Conservation (phyloP, 352 stramenopile genomes). For the Pythium phragmiticola region DNA sequence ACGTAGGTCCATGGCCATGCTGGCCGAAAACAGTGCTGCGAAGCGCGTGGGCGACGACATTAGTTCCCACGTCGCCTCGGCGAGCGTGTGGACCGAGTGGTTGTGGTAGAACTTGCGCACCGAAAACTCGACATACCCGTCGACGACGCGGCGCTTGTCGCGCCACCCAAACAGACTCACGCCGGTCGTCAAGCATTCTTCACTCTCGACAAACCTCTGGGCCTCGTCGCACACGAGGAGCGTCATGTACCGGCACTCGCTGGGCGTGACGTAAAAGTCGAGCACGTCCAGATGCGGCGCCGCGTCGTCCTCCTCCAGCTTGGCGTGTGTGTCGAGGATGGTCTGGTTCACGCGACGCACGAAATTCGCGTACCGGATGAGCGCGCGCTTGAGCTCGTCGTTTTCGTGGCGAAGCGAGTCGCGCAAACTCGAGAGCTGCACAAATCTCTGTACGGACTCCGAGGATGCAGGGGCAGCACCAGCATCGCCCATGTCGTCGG, state of each 20-base stretch:
- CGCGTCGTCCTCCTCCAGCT: conserved; percentile 21
- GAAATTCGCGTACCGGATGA: conserved; percentile 42
- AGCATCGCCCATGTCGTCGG: neutral
- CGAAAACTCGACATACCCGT: conserved; percentile 51
- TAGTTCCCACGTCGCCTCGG: conserved; percentile 38
- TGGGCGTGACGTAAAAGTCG: conserved; percentile 30
- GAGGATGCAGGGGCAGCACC: conserved; percentile 13
- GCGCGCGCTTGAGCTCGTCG: conserved; percentile 42
- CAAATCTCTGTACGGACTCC: conserved; percentile 39
- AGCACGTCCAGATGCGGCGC: conserved; percentile 25
- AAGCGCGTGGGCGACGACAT: conserved; percentile 31
- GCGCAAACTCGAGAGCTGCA: conserved; percentile 46
- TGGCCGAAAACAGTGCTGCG: conserved; percentile 43
- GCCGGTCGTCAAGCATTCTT: conserved; percentile 42
- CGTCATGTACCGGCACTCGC: conserved; percentile 43
- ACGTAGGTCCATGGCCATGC: conserved; percentile 34
- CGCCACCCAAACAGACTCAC: conserved; percentile 52
- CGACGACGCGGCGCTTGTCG: conserved; percentile 39
- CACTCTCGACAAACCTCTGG: conserved; percentile 40
- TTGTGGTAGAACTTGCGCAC: conserved; percentile 50
- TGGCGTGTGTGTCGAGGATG: conserved; percentile 32
- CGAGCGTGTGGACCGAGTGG: conserved; percentile 31
- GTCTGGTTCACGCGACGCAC: conserved; percentile 38
- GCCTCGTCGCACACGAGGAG: conserved; percentile 41
- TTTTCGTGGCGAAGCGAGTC: conserved; percentile 54